These are phyloP conservation scores for Tylopilus subfusipes DNA, from an alignment of 768 basidiomycete species.

Conservation along the genomic window DNA sequence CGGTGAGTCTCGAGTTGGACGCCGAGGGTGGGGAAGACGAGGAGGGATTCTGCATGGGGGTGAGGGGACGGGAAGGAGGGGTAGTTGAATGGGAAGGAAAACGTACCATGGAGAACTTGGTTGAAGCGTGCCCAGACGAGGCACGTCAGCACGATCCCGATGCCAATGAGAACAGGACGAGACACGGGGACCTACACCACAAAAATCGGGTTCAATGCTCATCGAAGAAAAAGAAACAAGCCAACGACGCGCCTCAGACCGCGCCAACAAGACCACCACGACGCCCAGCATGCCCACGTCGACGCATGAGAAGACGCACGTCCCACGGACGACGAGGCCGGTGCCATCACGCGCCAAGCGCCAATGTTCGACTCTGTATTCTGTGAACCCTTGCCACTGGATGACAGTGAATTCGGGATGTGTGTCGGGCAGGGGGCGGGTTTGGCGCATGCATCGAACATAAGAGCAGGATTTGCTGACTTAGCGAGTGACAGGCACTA, in stretches of 20 bases:
- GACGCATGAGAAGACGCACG: slow-evolving; percentile 33
- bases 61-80: too few species aligned
- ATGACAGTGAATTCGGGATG: too few species aligned
- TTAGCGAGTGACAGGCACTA: too few species aligned
- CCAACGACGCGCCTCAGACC: neutral
- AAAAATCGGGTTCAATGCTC: neutral
- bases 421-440: slow-evolving; percentile 32
- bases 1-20: too few species aligned
- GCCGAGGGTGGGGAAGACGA: too few species aligned
- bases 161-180: neutral
- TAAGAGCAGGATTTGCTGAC: too few species aligned
- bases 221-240: too few species aligned
- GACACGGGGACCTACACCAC: neutral
- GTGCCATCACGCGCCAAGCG: slow-evolving; percentile 42
- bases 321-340: slow-evolving; percentile 30
- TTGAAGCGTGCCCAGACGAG: slow-evolving; percentile 38
- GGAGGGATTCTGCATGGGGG: too few species aligned
- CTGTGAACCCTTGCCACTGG: slow-evolving; percentile 45
- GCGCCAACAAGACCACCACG: neutral
- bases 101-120: slow-evolving; percentile 48
- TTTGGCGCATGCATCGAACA: slow-evolving; percentile 37
- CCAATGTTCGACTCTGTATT: slow-evolving; percentile 61
- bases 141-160: slow-evolving; percentile 15
- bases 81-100: too few species aligned
- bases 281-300: slow-evolving; percentile 33